Conservation (phyloP, 2,329 filamentous ascomycete genomes). For the Colletotrichum sp. region DNA sequence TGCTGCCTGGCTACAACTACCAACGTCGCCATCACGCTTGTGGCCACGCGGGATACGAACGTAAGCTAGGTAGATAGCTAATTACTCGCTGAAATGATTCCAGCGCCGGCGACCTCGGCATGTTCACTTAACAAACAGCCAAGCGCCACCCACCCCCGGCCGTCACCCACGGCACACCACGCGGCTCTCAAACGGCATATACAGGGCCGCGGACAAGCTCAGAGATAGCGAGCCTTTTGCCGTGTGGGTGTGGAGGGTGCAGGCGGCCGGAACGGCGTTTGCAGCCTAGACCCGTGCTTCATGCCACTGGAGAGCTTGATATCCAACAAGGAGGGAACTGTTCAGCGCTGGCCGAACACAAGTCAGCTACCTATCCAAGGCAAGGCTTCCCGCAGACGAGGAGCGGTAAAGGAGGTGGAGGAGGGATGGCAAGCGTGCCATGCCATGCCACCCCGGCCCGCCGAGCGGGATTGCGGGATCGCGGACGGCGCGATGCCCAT, state of each 20-base stretch:
- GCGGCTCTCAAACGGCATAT: no score
- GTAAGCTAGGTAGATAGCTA: not conserved
- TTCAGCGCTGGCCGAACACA: not conserved
- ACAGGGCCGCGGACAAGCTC: no score
- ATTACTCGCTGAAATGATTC: not conserved
- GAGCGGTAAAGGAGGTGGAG: not conserved
- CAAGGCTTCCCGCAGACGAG: not conserved
- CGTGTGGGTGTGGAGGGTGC: not conserved
- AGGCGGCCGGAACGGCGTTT: no score
- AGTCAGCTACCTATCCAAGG: no score
- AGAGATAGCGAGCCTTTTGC: not conserved
- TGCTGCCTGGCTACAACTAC: not conserved
- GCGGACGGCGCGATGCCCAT: not conserved
- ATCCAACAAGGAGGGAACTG: no score
- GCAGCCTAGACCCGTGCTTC: no score
- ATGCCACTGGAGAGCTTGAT: no score
- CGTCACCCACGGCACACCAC: not conserved
- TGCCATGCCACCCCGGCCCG: no score
- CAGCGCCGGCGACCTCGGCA: not conserved
- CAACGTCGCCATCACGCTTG: no score
- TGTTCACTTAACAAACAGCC: not conserved
- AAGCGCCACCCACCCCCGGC: not conserved
- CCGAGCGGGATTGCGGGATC: not conserved
- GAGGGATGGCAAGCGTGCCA: not conserved
- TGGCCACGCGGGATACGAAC: no score